A percentile compares a stretch with the other conserved stretches of the same genome.
phyloP scores from a whole-genome alignment of 371 early-diverging fungal genomes.

The Lichtheimia ornata region DNA sequence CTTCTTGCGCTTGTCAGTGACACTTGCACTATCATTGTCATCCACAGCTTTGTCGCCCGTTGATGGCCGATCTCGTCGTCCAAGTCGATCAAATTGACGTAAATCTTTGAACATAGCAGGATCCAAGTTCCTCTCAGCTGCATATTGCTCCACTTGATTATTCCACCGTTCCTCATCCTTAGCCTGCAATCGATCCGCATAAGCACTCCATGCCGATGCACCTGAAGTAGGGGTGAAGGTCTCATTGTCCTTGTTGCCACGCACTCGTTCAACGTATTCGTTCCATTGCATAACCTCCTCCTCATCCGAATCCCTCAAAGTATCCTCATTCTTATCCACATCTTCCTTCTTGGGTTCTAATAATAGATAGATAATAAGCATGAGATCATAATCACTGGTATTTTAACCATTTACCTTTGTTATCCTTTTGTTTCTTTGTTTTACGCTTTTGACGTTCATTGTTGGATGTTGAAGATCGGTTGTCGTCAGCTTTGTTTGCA shows the following conservation, averaged over 20 bases:
- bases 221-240: not conserved
- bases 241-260: constrained; percentile 1
- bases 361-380: too few species aligned
- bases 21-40: not conserved
- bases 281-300: constrained; percentile 13
- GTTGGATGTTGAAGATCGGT: too few species aligned
- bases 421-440: too few species aligned
- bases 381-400: too few species aligned
- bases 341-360: not conserved
- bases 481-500: too few species aligned
- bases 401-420: too few species aligned
- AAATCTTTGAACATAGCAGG: constrained; percentile 8
- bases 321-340: not conserved
- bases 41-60: not conserved
- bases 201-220: constrained; percentile 16
- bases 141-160: constrained; percentile 6
- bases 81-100: constrained; percentile 2
- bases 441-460: too few species aligned
- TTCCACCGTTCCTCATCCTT: constrained; percentile 9
- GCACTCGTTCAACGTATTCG: constrained; percentile 10
- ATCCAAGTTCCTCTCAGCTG: constrained; percentile 18
- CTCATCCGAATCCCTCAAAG: not conserved
- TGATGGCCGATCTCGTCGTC: not conserved
- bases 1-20: not conserved
- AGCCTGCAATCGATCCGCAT: constrained; percentile 12